These are phyloP conservation scores for Shiraia bambusicola DNA, from an alignment of 2,329 filamentous ascomycete species.

Conservation along the genomic window DNA sequence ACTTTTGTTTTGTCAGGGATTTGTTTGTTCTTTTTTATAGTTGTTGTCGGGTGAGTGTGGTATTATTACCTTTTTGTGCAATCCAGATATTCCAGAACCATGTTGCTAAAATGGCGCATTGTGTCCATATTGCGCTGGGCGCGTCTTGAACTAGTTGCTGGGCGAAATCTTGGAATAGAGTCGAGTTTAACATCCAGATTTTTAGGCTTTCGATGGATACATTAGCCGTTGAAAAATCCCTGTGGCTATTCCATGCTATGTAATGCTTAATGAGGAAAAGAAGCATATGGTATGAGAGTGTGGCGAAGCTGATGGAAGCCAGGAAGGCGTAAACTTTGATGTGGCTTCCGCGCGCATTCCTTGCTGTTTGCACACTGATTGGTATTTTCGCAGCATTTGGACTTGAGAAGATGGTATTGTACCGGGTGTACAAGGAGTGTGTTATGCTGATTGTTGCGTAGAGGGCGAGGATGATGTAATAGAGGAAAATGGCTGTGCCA, in stretches of 20 bases:
- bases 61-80: conserved; percentile 22
- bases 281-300: conserved; percentile 35
- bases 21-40: background rate
- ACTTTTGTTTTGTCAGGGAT: conserved; percentile 7
- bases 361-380: conserved; percentile 10
- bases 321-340: conserved; percentile 32
- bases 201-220: conserved; percentile 9
- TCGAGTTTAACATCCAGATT: conserved; percentile 32
- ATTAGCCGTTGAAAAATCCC: conserved; percentile 1
- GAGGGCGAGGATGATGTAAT: conserved; percentile 32
- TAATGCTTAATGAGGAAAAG: conserved; percentile 32
- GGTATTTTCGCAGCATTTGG: background rate
- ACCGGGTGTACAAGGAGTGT: conserved; percentile 21
- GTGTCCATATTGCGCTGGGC: conserved; percentile 28
- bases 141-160: conserved; percentile 28
- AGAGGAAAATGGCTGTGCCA: conserved; percentile 33
- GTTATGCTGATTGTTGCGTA: conserved; percentile 22
- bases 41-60: background rate
- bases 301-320: conserved; percentile 30
- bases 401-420: conserved; percentile 8
- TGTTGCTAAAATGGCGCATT: conserved; percentile 25
- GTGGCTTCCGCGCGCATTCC: conserved; percentile 21
- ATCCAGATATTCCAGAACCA: conserved; percentile 39
- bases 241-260: conserved; percentile 19
- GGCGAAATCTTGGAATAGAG: conserved; percentile 33